Evolutionary conservation across 352 stramenopile species (phyloP), one percentile per base, ranked within the genome.

Genomic region (Ophiocytium majus): DNA sequence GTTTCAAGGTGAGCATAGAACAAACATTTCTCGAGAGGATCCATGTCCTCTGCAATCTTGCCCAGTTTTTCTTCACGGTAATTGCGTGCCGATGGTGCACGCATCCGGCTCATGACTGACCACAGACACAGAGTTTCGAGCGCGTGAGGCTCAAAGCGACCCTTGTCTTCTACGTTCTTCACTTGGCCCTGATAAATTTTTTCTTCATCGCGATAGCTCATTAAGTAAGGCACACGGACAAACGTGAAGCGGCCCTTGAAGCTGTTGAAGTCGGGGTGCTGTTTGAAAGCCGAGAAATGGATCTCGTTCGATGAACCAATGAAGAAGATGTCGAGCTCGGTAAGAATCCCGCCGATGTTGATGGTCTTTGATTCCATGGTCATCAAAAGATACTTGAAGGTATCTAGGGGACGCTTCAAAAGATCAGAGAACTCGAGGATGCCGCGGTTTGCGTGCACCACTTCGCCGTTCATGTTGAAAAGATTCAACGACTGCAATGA

Each of bases 281-380:
- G 57, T 28, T 71, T 71, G 57, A 71, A 71, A 28, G 57, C 57
- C 57, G 57, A 23, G 28, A 71, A 71, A 28, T 71, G 57, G 28
- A 71, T 71, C 28, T 71, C 57, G 57, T 71, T 71, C 19, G 57
- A 71, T 71, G 57, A 71, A 71, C 57, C 57, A 71, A 71, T 71
- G 57, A 71, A 71, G 57, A 71, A 71, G 57, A 71, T 71, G 28
- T 71, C 57, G 28, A 71, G 57, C 57, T 71, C 57, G 23, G 57
- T 71, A 28, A 71, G 57, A 23, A 71, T 71, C 19, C 57, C 57
- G 28, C 28, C 19, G 57, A 71, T 23, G 28, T 71, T 71, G 57
- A 71, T 71, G 57, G 57, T 71, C 28, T 71, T 71, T 71, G 57
- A 71, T 71, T 71, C 57, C 57, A 71, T 71, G 57, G 57, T 71